Evolutionary conservation across 2,329 filamentous ascomycete genomes (phyloP).

Genomic region (Colletotrichum plurivorum): DNA sequence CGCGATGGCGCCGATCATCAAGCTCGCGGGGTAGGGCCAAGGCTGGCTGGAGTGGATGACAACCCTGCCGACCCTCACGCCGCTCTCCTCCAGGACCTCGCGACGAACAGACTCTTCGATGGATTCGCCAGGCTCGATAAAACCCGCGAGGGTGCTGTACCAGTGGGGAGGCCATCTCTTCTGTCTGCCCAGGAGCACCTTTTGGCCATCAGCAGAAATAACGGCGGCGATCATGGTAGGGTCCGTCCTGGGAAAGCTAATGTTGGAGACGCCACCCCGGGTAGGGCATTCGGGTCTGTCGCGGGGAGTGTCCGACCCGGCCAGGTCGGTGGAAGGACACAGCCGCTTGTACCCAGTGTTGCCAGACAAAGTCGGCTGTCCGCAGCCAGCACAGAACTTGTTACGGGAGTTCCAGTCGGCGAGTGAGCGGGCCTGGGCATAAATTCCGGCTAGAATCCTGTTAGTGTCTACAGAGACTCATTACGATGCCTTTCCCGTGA

Average conservation of each 20-base stretch:
- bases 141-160: constrained; percentile 92
- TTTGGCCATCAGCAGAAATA: constrained; percentile 82
- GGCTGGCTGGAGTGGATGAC: constrained; percentile 88
- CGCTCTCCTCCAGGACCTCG: constrained; percentile 90
- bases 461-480: constrained; percentile 29
- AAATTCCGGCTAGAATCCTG: constrained; percentile 79
- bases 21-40: constrained; percentile 87
- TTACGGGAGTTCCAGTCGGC: constrained; percentile 96
- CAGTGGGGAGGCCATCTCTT: constrained; percentile 86
- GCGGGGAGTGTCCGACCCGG: constrained; percentile 59
- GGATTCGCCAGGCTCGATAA: constrained; percentile 87
- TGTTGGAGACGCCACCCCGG: constrained; percentile 87
- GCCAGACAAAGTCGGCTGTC: constrained; percentile 82
- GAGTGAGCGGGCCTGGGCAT: constrained; percentile 88
- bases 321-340: constrained; percentile 79
- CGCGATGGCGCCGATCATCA: constrained; percentile 91
- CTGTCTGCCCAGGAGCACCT: constrained; percentile 86
- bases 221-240: constrained; percentile 97
- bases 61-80: constrained; percentile 82
- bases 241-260: constrained; percentile 92
- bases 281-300: constrained; percentile 82
- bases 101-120: constrained; percentile 87
- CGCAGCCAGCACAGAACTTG: constrained; percentile 92
- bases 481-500: background rate
- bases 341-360: constrained; percentile 86